Evolutionary conservation across 768 basidiomycete genomes (phyloP), one percentile per base, ranked within the genome.

Genomic region (Trametes sanguinea): DNA sequence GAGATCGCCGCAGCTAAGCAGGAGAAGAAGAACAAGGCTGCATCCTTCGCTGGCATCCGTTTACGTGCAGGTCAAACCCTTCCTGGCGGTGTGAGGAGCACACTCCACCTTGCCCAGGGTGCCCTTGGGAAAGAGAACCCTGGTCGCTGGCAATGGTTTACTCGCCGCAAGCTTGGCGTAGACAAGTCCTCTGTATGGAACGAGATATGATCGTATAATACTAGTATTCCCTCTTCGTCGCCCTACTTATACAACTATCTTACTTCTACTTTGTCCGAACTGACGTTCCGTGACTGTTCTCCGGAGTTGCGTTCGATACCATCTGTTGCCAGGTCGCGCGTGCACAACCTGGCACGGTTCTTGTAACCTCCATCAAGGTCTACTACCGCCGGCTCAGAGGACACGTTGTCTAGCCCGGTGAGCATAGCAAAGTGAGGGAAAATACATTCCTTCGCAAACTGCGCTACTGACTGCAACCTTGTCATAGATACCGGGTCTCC

Each of bases 51-150:
- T 9, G 66, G 64, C 6, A 60, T 71, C 10, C 57, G 55, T 37
- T 51, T 65, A 33, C 68, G 67, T 47, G 85, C 86, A 32, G 89
- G 88, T 35, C 80, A 85, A 62, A 81, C 81, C 22, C 74, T 79
- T 16, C 83, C 84, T 0, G 86, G 86, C 43, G 87, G 88, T 51
- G 79, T 77, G 30, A 79, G 81, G 44, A 78, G 83, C 46, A 83
- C 83, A 9, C 73, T 88, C 46, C 76, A 77, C 51, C 71, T 89
- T 8, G 81, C 84, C 33, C 80, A 80, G 67, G 88, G 86, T 48
- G 76, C 77, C 11, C 63, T 75, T 45, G 74, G 69, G 17, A 71
- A 68, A 50, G 59, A 65, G 22, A 35, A 56, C 4, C 54, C 60
- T 17, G 50, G 65, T n/a, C 60, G 63, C 1, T 66, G 61, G 44